phyloP scores from a whole-genome alignment of 768 basidiomycete species.

The Macrolepiota fuliginosa region DNA sequence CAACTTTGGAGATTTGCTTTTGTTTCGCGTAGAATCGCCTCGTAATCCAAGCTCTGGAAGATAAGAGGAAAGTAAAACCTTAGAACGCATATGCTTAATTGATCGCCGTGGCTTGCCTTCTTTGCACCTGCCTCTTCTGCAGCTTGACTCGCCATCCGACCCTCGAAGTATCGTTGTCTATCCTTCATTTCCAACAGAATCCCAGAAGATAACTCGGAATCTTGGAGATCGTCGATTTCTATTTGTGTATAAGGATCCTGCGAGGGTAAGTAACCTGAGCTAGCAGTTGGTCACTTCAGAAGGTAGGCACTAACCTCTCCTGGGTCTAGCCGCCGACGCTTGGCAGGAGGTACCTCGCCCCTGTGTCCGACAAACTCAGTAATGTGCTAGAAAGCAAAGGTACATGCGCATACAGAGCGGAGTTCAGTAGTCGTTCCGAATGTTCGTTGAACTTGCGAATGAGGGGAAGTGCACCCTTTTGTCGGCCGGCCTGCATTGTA shows the following conservation, averaged over 20 bases:
- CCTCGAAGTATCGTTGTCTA: conserved; percentile 80
- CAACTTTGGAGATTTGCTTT: conserved; percentile 51
- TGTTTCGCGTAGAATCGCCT: conserved; percentile 44
- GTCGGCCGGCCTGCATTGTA: conserved; percentile 95
- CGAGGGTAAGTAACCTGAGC: conserved; percentile 1
- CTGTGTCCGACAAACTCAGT: conserved; percentile 25
- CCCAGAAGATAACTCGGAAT: conserved; percentile 59
- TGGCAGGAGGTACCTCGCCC: conserved; percentile 55
- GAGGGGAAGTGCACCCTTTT: conserved; percentile 83
- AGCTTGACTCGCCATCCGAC: conserved; percentile 38
- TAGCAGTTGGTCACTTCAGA: background rate
- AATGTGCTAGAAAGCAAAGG: background rate
- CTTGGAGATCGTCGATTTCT: conserved; percentile 83
- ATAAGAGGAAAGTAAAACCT: background rate
- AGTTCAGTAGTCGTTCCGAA: conserved; percentile 83
- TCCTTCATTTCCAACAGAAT: conserved; percentile 88
- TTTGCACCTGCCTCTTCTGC: conserved; percentile 27
- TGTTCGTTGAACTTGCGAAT: conserved; percentile 99
- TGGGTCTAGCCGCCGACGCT: conserved; percentile 53
- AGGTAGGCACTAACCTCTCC: conserved; percentile 34
- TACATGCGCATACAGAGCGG: conserved; percentile 54
- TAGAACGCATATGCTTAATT: background rate
- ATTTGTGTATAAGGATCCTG: conserved; percentile 53
- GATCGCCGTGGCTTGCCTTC: conserved; percentile 21
- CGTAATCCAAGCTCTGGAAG: conserved; percentile 44